Base-by-base conservation (phyloP, 1,284 basidiomycete genomes). In the Pseudozyma pruni region DNA sequence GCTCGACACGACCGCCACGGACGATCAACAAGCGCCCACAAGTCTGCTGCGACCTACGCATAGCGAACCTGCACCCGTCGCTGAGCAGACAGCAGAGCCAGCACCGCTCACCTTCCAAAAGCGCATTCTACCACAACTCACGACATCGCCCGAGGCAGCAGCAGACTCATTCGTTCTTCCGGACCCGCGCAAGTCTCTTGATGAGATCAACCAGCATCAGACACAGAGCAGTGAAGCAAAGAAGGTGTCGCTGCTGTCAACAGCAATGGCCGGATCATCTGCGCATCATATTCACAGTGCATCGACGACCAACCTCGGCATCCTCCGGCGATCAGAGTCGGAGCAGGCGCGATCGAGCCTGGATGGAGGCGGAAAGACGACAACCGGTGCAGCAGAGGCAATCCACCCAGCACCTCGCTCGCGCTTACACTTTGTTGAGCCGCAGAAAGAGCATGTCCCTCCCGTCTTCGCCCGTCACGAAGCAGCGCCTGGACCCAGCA, bases 341-440 rank as follows among this genome's bases (percentile, higher is more conserved):
- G 44, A 51, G 6, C 20, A 47, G n/a, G 17, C 22, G 1, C 42
- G 46, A 3, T 14, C 42, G 2, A 43, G 37, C 31, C 11, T 34
- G 7, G 62, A 57, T 8, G 41, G 23, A 11, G 10, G 5, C 8
- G 33, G 31, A 6, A 57, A 22, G 25, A 29, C 39, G n/a, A 23
- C 50, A 8, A 29, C 11, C 22, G 35, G 31, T 11, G 44, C 38
- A 4, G 35, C 40, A 19, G 54, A 45, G 29, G 25, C 20, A 2
- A 25, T 11, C 4, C n/a, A n/a, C 8, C 8, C 53, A 1, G 39
- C 35, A 22, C 39, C 52, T 35, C 49, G 58, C 10, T 41, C 66
- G 3, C 57, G 58, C n/a, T n/a, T 69, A 31, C 61, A 71, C 10
- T 71, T 71, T 32, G 40, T 61, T 25, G 68, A 71, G 39, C 61